Percentiles rank a stretch among this genome's conserved stretches.
Evolutionary conservation across 805 yeast genomes (phyloP).

Genomic region (Teunomyces lycoperdinae): DNA sequence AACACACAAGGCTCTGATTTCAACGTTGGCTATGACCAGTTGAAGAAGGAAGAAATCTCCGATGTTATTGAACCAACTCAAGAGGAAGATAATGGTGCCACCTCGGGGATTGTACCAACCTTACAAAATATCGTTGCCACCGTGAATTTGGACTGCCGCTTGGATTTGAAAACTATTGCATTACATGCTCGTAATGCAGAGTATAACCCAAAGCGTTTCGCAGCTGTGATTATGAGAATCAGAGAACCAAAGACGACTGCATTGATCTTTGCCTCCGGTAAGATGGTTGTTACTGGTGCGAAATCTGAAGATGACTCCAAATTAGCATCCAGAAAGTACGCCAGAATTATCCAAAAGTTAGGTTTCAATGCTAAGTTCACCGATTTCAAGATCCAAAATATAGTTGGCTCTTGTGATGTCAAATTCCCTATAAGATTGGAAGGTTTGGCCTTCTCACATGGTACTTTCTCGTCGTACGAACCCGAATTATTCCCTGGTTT

Average conservation of each 20-base stretch:
- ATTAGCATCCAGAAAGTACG: slow-evolving; percentile 94
- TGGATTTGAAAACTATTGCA: slow-evolving; percentile 95
- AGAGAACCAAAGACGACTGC: slow-evolving; percentile 99
- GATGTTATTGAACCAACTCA: slow-evolving; percentile 38
- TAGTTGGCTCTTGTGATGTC: slow-evolving; percentile 98
- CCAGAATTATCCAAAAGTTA: slow-evolving; percentile 94
- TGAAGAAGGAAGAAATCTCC: slow-evolving; percentile 13
- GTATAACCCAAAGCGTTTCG: slow-evolving; percentile 97
- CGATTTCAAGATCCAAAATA: slow-evolving; percentile 96
- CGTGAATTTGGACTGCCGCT: slow-evolving; percentile 91
- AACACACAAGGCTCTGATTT: slow-evolving; percentile 10
- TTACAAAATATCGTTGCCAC: slow-evolving; percentile 96
- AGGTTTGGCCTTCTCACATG: slow-evolving; percentile 97
- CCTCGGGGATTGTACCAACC: slow-evolving; percentile 96
- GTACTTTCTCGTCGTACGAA: slow-evolving; percentile 97
- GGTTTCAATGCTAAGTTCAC: slow-evolving; percentile 98
- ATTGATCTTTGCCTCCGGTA: slow-evolving; percentile 95
- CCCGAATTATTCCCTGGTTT: slow-evolving; percentile 98
- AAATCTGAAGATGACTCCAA: slow-evolving; percentile 98
- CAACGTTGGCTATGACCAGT: slow-evolving; percentile 9
- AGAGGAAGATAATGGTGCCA: slow-evolving; percentile 62
- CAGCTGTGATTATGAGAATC: slow-evolving; percentile 99
- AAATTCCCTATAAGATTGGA: slow-evolving; percentile 96
- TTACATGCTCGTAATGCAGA: slow-evolving; percentile 98
- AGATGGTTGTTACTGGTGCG: slow-evolving; percentile 99